These are phyloP conservation scores for Pezicula neosporulosa DNA, from an alignment of 2,329 filamentous ascomycete genomes.

Conservation along the genomic window DNA sequence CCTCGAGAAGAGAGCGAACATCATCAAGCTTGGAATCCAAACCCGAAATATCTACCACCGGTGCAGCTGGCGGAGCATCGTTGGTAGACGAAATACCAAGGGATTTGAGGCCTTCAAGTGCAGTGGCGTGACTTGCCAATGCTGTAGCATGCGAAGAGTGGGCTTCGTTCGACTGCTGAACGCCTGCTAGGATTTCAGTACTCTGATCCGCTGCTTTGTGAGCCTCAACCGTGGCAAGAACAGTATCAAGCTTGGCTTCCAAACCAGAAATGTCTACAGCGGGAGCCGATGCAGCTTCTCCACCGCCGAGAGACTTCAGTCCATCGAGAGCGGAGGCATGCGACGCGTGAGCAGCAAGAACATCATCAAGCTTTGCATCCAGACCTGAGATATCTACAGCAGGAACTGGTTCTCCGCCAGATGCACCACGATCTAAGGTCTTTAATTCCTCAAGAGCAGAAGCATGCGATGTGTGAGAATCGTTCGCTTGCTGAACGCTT, in stretches of 20 bases:
- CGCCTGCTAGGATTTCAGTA: constrained; percentile 20
- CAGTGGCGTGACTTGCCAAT: constrained; percentile 17
- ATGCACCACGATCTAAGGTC: neutral
- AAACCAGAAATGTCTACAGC: constrained; percentile 10
- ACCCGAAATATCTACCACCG: neutral
- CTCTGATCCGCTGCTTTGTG: constrained; percentile 13
- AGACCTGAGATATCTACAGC: constrained; percentile 11
- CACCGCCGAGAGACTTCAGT: constrained; percentile 14
- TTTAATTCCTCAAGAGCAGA: constrained; percentile 14
- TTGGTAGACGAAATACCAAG: neutral
- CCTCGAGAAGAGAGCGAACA: constrained; percentile 15
- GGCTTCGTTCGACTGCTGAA: constrained; percentile 22
- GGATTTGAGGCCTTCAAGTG: constrained; percentile 12
- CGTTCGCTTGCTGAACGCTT: neutral
- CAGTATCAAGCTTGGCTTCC: constrained; percentile 18
- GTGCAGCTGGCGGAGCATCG: neutral
- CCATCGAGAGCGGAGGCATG: constrained; percentile 14
- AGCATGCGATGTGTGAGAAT: neutral
- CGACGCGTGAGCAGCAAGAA: constrained; percentile 17
- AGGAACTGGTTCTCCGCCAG: constrained; percentile 12
- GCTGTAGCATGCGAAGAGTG: constrained; percentile 17
- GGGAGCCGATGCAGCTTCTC: constrained; percentile 4
- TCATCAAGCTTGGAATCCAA: constrained; percentile 3
- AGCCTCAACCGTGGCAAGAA: constrained; percentile 17
- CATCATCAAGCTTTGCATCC: constrained; percentile 14